These are phyloP conservation scores for Moricandia moricandioides DNA, from an alignment of 345 rosid genomes.

Conservation along the genomic window DNA sequence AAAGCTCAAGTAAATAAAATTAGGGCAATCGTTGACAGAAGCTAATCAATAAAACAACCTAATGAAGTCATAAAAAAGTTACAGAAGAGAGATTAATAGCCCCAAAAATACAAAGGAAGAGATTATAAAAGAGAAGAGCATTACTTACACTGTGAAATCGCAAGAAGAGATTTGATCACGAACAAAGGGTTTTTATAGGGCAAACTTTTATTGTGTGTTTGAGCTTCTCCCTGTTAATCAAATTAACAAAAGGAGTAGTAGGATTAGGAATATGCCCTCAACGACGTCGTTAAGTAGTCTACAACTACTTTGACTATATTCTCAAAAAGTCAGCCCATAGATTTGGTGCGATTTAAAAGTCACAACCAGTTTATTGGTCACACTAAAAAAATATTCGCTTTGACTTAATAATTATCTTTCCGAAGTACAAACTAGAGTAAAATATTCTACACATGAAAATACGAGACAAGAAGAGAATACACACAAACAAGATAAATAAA, in stretches of 20 bases:
- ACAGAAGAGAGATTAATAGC: neutral
- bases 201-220: neutral
- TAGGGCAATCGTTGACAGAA: neutral
- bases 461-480: conserved; percentile 18
- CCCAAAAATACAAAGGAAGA: neutral
- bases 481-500: conserved; percentile 21
- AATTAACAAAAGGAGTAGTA: neutral
- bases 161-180: neutral
- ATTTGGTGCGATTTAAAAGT: neutral
- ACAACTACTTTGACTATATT: neutral
- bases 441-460: conserved; percentile 25
- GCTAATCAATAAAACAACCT: neutral
- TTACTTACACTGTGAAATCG: neutral
- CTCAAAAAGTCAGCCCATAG: neutral
- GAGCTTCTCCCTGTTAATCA: neutral
- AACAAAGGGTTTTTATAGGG: neutral
- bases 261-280: neutral
- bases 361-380: neutral
- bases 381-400: neutral
- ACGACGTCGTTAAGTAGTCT: neutral
- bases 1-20: neutral
- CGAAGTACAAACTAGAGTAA: neutral
- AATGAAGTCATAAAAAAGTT: neutral
- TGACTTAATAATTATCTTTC: neutral
- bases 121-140: neutral